Conservation (phyloP, 2,329 filamentous ascomycete species). For the Exophiala alcalophila region DNA sequence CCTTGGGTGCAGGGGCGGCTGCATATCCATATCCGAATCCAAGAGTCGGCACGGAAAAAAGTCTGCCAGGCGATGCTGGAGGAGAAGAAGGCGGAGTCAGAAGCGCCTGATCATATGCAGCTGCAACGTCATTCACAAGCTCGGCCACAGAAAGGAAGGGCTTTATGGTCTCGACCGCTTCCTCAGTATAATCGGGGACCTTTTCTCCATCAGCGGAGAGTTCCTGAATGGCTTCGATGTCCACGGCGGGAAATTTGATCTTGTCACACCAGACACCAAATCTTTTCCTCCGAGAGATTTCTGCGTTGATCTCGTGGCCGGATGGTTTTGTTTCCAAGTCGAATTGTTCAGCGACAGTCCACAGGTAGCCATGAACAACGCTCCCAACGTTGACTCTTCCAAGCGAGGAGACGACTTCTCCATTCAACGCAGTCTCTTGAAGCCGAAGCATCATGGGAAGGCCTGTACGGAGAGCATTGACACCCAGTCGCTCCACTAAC, state of each 20-base stretch:
- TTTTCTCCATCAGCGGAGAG: slow-evolving; percentile 37
- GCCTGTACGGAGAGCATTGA: slow-evolving; percentile 75
- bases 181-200: slow-evolving; percentile 47
- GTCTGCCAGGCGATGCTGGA: slow-evolving; percentile 64
- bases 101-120: slow-evolving; percentile 63
- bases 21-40: slow-evolving; percentile 47
- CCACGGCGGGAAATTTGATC: slow-evolving; percentile 66
- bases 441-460: slow-evolving; percentile 85
- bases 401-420: slow-evolving; percentile 51
- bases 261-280: slow-evolving; percentile 76
- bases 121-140: slow-evolving; percentile 71
- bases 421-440: slow-evolving; percentile 69
- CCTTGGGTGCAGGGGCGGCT: slow-evolving; percentile 35
- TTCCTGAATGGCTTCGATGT: slow-evolving; percentile 59
- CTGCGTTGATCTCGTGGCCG: slow-evolving; percentile 69
- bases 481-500: slow-evolving; percentile 72
- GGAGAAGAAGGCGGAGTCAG: slow-evolving; percentile 68
- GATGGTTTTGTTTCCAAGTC: slow-evolving; percentile 68
- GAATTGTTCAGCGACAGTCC: slow-evolving; percentile 73
- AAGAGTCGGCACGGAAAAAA: slow-evolving; percentile 61
- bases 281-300: slow-evolving; percentile 70
- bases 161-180: slow-evolving; percentile 61
- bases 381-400: slow-evolving; percentile 78
- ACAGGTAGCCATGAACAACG: slow-evolving; percentile 85
- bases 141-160: slow-evolving; percentile 72